Conservation (phyloP, 176 grass and related monocot genomes). For the Aegilops tauschii region DNA sequence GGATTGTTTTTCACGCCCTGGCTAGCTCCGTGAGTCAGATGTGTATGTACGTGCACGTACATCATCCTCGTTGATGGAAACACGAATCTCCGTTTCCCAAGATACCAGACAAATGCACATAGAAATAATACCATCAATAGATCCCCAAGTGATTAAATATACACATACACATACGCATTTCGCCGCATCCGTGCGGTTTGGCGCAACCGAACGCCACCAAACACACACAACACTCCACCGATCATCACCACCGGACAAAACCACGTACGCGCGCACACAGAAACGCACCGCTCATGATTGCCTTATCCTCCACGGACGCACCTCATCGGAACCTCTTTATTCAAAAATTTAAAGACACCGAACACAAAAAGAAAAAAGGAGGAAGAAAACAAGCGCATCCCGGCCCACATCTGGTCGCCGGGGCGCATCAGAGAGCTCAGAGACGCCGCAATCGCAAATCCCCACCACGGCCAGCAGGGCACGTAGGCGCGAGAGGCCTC, state of each 20-base stretch:
- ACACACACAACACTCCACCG: not conserved
- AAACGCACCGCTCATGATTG: conserved; percentile 30
- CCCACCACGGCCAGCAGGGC: not conserved
- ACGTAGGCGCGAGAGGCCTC: not conserved
- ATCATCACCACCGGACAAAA: not conserved
- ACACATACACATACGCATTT: not conserved
- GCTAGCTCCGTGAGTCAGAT: no score
- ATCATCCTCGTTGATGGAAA: not conserved
- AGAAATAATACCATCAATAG: not conserved
- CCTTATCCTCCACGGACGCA: conserved; percentile 40
- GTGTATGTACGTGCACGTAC: not conserved
- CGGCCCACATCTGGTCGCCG: not conserved
- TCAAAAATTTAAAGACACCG: not conserved
- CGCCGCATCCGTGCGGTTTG: not conserved
- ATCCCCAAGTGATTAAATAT: not conserved
- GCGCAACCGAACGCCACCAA: conserved; percentile 14
- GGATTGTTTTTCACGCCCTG: no score
- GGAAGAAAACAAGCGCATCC: not conserved
- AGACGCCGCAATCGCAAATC: not conserved
- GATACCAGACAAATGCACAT: not conserved
- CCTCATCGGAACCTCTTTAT: not conserved
- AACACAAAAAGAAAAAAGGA: not conserved
- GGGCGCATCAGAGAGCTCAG: not conserved
- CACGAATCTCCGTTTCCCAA: not conserved
- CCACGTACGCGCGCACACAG: not conserved